phyloP scores from a whole-genome alignment of 768 basidiomycete genomes.

The Leccinum sublutescens region DNA sequence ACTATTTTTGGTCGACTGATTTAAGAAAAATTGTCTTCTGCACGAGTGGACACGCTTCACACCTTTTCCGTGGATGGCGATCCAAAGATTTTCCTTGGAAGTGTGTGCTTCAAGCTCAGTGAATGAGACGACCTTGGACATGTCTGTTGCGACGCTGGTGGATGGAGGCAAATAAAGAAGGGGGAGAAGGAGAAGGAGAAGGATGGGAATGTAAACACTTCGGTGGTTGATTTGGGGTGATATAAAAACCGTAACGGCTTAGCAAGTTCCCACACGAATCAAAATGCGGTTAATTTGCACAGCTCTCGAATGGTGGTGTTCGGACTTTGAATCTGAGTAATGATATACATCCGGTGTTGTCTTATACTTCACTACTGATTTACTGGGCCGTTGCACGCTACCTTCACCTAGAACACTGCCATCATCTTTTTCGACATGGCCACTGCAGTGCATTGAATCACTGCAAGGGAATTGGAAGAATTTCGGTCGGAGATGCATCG shows the following conservation, averaged over 20 bases:
- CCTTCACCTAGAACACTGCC: neutral
- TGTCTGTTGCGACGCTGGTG: slow-evolving; percentile 25
- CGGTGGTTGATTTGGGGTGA: neutral
- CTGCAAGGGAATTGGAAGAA: neutral
- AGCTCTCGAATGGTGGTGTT: neutral
- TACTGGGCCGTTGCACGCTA: neutral
- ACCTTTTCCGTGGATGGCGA: slow-evolving; percentile 89
- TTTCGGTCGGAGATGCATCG: neutral
- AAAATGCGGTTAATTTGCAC: neutral
- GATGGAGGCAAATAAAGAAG: slow-evolving; percentile 15
- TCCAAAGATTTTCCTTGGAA: slow-evolving; percentile 71
- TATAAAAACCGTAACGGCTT: slow-evolving; percentile 22
- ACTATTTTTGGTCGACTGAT: slow-evolving; percentile 47
- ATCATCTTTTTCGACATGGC: neutral
- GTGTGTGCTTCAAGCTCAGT: slow-evolving; percentile 79
- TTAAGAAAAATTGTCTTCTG: neutral
- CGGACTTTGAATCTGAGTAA: neutral
- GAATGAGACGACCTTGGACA: slow-evolving; percentile 57
- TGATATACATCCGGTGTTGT: neutral
- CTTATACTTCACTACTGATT: neutral
- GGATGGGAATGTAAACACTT: slow-evolving; percentile 5
- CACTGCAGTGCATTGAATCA: neutral
- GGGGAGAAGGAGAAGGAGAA: neutral
- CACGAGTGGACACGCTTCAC: slow-evolving; percentile 1
- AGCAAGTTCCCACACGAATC: slow-evolving; percentile 30